A percentile compares a stretch with the other conserved stretches of the same genome.
Evolutionary conservation across 2,329 filamentous ascomycete species (phyloP).

Genomic region (Thielaviopsis punctulata): DNA sequence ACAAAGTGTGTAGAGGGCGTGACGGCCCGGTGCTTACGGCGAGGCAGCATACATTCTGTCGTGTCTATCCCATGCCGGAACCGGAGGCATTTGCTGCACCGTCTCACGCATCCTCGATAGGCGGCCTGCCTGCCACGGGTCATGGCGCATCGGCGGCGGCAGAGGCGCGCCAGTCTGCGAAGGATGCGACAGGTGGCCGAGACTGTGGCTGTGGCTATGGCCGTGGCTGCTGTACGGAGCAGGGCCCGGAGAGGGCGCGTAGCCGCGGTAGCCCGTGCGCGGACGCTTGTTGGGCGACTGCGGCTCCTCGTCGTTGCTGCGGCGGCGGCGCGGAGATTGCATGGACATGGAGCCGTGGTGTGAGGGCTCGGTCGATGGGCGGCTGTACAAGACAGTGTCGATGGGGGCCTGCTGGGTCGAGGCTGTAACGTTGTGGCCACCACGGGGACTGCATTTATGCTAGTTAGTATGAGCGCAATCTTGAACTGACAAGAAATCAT

Average conservation of each 20-base stretch:
- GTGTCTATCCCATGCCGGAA: not conserved
- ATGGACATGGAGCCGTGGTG: not conserved
- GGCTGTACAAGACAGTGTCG: not conserved
- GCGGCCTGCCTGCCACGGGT: conserved; percentile 14
- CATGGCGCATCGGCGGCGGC: conserved; percentile 16
- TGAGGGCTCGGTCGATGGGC: not conserved
- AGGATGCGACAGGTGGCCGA: not conserved
- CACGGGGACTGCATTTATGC: conserved; percentile 32
- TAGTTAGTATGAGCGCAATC: conserved; percentile 13
- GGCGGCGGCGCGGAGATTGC: not conserved
- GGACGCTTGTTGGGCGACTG: conserved; percentile 30
- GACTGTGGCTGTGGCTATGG: too few species aligned
- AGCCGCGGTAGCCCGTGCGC: conserved; percentile 30
- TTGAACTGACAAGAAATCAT: not conserved
- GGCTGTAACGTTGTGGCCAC: conserved; percentile 40
- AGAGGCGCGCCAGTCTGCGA: not conserved
- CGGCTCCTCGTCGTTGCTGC: conserved; percentile 5
- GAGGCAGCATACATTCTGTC: conserved; percentile 1
- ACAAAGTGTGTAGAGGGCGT: not conserved
- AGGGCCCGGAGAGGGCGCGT: conserved; percentile 2
- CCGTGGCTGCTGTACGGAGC: not conserved
- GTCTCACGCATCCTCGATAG: not conserved
- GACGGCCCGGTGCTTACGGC: not conserved
- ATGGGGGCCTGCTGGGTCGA: conserved; percentile 27
- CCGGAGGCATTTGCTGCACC: not conserved